Evolutionary conservation across 2,329 filamentous ascomycete species (phyloP), one percentile per base, ranked within the genome.

Genomic region (Paecilomyces formosus): DNA sequence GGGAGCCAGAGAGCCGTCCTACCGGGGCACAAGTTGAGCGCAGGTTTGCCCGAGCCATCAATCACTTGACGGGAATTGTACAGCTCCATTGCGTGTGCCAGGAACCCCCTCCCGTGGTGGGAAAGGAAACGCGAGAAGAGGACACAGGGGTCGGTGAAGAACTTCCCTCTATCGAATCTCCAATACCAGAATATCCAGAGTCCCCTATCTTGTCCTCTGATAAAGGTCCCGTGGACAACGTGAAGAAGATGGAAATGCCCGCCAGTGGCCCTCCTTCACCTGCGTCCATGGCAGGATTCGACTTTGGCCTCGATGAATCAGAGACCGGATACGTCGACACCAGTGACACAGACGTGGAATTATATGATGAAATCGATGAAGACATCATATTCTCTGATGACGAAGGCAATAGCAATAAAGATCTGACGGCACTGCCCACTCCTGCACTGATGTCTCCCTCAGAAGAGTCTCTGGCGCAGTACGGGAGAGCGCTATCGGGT

Each of bases 1-100:
- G 68, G 28, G 71, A 74, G 21, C 69, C 71, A 3, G 63, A 63
- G 53, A 64, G 62, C 8, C 65, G 76, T 3, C 70, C 73, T 5
- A 63, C 63, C 3, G 73, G 72, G 13, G 61, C 63, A 2, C 63
- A 70, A 2, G 70, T 77, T 3, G 65, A 71, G 57, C 39, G 59
- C 13, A 59, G 62, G 55, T 63, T 70, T 30, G 61, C 61, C 33
- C 63, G 63, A 15, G 62, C 64, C 26, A 68, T 70, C 45, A 54
- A 58, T 22, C 63, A 65, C 21, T 45, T 63, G 5, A 59, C 63
- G 26, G 62, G 60, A 1, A 59, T 62, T 28, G 26, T 62, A 8
- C n/a, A 57, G 50, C 33, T 55, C 11, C 60, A 62, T 33, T 62
- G 60, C 28, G 13, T 55, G 21, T 52, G 18, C 5, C 45, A 57